Base-by-base conservation (phyloP, 1,284 basidiomycete species). In the Trichosporon coremiiforme region DNA sequence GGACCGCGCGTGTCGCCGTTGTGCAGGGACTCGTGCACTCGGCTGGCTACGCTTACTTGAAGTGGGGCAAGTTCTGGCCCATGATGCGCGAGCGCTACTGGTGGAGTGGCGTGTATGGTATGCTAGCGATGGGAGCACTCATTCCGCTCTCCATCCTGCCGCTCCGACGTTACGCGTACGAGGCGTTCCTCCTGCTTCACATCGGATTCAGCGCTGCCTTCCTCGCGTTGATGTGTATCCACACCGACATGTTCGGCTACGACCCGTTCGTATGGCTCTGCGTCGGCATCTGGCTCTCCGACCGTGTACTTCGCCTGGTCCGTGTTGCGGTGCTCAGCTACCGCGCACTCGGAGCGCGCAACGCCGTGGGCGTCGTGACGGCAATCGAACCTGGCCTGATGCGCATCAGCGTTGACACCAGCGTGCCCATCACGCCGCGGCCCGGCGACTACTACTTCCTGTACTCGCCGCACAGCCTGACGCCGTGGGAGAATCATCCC, bases 401-500 rank as follows among this genome's bases (percentile, higher is more conserved):
- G 13, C 74, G 76, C 17, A 66, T 79, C n/a, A 65, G 69, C 0
- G 73, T 78, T 41, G 64, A 70, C 20, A 72, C 76, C 4, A 68
- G 70, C 2, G 64, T 75, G 22, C 47, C 47, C 13, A 68, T 74
- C 69, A 68, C 22, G 1, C 77, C 77, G 4, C 38, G 53, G 12
- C 71, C 78, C 3, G 78, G 78, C 0, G 57, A 73, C 17, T 75
- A 80, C 68, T 78, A 75, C 72, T 80, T 75, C 62, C 65, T 80
- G 9, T 77, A 78, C 65, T 72, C 75, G 7, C 76, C 78, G 0
- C 65, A 69, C 12, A 69, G 68, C 10, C 62, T 74, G 13, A 75
- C 70, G 8, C 74, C 74, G 1, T 78, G 76, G 76, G 75, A 80
- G 67, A 78, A 77, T 62, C 77, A 78, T 68, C 75, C 77, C 6